These are phyloP conservation scores for Cryptosporidium felis DNA, from an alignment of 169 alveolate species.

Conservation along the genomic window DNA sequence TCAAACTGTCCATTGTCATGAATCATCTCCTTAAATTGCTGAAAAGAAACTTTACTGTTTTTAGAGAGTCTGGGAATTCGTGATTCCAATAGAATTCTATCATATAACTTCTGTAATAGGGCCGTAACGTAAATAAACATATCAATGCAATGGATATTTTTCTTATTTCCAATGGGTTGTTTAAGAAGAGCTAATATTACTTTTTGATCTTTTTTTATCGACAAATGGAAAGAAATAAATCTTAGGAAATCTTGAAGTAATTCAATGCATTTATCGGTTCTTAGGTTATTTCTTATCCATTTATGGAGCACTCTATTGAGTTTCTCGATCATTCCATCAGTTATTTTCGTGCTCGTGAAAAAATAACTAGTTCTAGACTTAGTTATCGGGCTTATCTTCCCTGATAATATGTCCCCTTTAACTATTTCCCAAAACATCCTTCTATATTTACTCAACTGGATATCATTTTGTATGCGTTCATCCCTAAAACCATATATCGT, in stretches of 20 bases:
- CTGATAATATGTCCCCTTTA: conserved; percentile 17
- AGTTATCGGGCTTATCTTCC: conserved; percentile 42
- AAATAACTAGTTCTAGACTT: conserved; percentile 27
- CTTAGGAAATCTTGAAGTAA: conserved; percentile 23
- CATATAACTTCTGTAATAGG: background rate
- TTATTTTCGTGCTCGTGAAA: background rate
- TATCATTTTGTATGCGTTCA: background rate
- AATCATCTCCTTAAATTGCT: conserved; percentile 5
- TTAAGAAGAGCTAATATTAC: conserved; percentile 22
- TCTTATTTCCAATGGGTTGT: conserved; percentile 38
- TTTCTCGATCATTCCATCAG: background rate
- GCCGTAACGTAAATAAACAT: conserved; percentile 8
- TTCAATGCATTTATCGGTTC: background rate
- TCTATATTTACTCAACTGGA: background rate
- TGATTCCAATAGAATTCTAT: background rate
- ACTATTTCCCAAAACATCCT: conserved; percentile 42
- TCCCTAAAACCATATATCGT: background rate
- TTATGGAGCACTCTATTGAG: background rate
- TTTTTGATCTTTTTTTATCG: background rate
- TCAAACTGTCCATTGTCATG: background rate
- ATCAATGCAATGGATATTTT: conserved; percentile 19
- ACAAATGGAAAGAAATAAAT: conserved; percentile 16
- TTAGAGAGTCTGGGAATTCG: background rate
- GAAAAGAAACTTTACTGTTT: background rate
- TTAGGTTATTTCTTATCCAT: background rate